Evolutionary conservation across 768 basidiomycete genomes (phyloP), one percentile per base, ranked within the genome.

Genomic region (Leucogyrophana mollusca): DNA sequence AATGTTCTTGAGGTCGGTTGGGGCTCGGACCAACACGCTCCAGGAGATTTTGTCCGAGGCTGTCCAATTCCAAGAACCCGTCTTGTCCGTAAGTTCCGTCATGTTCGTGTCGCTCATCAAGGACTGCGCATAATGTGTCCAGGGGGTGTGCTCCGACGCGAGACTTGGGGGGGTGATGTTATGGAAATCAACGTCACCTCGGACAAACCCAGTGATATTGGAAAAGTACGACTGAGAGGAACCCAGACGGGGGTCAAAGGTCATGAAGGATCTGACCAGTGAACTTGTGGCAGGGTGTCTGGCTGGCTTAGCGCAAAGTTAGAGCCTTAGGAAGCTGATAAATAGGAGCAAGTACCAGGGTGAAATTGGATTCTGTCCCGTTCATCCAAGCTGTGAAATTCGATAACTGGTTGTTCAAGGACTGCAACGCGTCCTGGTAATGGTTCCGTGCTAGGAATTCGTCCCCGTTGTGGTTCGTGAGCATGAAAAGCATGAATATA

Each of bases 161-260:
- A 81, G 62, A 30, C 68, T 65, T 7, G 72, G 56, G 16, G 70
- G 66, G 2, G 87, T 78, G 34, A 90, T 78, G 58, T 91, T 92
- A 57, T 80, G 72, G 55, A 79, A 79, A 32, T 69, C 67, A 11
- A 80, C 63, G 35, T 78, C 68, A 3, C 87, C 87, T 44, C 82
- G 82, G 47, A 88, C 74, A 60, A 87, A 90, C 6, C 90, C 90
- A 13, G 90, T 90, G 35, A 87, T 73, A 58, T 93, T 93, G 4
- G 71, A 62, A 54, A 83, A 87, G 59, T 89, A 91, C 1, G 88
- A 84, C 27, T 55, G 45, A 16, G 55, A 49, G 4, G 78, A 72
- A 51, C 81, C 73, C 4, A 85, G 61, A 30, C 57, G 56, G 4
- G 60, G 64, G 4, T 76, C 76, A 40, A 68, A 60, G 2, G 78